Conservation (phyloP, 2,329 filamentous ascomycete species). For the Penicillium sp. region DNA sequence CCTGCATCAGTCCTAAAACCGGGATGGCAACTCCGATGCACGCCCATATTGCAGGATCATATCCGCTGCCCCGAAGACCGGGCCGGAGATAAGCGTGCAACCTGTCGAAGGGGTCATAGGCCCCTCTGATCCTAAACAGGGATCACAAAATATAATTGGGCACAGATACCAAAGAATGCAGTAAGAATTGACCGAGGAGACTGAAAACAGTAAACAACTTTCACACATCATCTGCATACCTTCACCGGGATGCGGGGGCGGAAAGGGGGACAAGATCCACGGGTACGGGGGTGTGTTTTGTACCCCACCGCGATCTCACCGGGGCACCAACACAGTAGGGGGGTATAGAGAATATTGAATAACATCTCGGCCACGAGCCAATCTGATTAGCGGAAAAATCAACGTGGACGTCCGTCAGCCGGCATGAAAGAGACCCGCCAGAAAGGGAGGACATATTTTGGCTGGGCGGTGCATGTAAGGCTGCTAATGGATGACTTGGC, state of each 20-base stretch:
- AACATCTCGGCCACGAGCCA: conserved; percentile 3
- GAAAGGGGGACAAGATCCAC: conserved; percentile 3
- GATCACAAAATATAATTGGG: conserved; percentile 2
- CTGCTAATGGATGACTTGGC: conserved; percentile 10
- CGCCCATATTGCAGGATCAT: background rate
- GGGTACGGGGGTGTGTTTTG: background rate
- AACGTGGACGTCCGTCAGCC: conserved; percentile 6
- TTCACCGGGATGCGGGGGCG: conserved; percentile 22
- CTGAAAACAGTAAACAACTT: background rate
- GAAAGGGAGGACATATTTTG: background rate
- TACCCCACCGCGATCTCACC: conserved; percentile 15
- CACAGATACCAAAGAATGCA: background rate
- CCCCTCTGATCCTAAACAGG: background rate
- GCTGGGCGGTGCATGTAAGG: background rate
- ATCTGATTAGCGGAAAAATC: conserved; percentile 6
- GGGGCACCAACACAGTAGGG: conserved; percentile 9
- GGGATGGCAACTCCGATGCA: background rate
- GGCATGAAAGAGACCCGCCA: background rate
- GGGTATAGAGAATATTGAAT: background rate
- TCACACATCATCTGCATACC: conserved; percentile 10
- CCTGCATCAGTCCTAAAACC: background rate
- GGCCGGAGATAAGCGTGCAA: background rate
- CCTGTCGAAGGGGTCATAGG: background rate
- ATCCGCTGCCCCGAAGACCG: background rate
- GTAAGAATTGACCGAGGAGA: background rate